phyloP scores from a whole-genome alignment of 2,329 filamentous ascomycete genomes.

The Ceratocystis lukuohia region DNA sequence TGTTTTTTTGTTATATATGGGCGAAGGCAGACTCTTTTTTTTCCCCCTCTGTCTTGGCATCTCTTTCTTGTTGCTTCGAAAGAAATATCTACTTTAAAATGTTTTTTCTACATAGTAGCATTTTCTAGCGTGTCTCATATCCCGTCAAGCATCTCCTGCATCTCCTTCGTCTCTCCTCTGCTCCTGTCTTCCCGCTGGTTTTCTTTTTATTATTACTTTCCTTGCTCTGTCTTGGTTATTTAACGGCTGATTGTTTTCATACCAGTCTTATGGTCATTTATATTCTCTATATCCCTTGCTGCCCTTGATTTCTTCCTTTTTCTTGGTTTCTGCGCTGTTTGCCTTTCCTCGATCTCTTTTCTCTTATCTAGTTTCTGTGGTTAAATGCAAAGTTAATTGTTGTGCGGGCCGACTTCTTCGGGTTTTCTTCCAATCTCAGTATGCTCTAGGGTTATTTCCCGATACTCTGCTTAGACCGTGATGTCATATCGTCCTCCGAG shows the following conservation, averaged over 20 bases:
- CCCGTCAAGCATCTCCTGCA: constrained; percentile 4
- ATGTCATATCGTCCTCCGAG: neutral
- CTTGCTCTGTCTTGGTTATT: constrained; percentile 2
- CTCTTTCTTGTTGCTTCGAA: neutral
- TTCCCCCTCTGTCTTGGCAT: neutral
- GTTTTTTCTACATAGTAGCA: neutral
- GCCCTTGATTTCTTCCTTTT: constrained; percentile 15
- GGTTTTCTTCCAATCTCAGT: neutral
- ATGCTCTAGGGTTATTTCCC: neutral
- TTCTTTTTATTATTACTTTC: neutral
- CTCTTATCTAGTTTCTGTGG: constrained; percentile 7
- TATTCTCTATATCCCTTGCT: constrained; percentile 19
- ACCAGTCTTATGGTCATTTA: constrained; percentile 15
- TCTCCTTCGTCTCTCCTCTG: neutral
- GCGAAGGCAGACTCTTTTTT: neutral
- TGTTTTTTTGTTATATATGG: constrained; percentile 5
- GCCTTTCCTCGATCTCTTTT: neutral
- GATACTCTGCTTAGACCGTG: neutral
- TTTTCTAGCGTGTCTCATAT: constrained; percentile 1
- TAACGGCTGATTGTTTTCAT: constrained; percentile 18
- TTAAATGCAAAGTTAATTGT: neutral
- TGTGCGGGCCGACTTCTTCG: neutral
- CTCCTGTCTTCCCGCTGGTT: neutral
- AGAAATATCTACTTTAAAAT: constrained; percentile 1
- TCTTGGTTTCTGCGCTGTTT: neutral